A percentile compares a stretch with the other conserved stretches of the same genome.
phyloP scores from a whole-genome alignment of 441 rosid species.

The Pelargonium australe region DNA sequence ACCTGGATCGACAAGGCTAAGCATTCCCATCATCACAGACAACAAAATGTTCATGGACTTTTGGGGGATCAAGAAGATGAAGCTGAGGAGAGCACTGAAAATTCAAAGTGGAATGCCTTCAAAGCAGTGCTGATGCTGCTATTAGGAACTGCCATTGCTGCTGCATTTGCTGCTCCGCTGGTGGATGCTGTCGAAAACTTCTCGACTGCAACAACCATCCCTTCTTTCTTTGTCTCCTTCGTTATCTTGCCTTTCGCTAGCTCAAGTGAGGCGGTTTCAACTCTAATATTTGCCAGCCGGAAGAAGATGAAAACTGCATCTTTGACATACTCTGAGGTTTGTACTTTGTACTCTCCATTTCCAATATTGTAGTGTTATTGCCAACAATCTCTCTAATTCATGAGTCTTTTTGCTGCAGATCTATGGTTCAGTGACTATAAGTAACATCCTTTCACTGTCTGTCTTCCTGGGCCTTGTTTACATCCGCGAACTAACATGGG shows the following conservation, averaged over 20 bases:
- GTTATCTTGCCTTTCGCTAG: constrained; percentile 22
- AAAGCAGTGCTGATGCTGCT: constrained; percentile 30
- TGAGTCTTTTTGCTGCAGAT: constrained; percentile 17
- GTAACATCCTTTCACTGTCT: constrained; percentile 25
- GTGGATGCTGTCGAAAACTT: constrained; percentile 30
- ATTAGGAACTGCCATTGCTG: constrained; percentile 26
- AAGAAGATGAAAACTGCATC: constrained; percentile 26
- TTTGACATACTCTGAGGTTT: constrained; percentile 31
- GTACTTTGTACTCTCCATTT: not conserved
- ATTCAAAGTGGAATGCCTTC: constrained; percentile 15
- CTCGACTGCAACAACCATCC: constrained; percentile 30
- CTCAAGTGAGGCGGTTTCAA: constrained; percentile 31
- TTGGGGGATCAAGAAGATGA: constrained; percentile 19
- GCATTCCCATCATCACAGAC: constrained; percentile 2
- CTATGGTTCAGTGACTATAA: constrained; percentile 33
- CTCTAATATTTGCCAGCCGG: constrained; percentile 23
- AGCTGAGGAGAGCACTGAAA: not conserved
- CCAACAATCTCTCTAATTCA: not conserved
- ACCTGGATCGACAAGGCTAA: constrained; percentile 26
- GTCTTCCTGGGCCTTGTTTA: constrained; percentile 29
- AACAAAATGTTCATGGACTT: not conserved
- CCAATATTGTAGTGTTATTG: not conserved
- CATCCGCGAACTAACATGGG: constrained; percentile 25
- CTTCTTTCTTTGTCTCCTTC: constrained; percentile 32
- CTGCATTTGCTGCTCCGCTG: constrained; percentile 27